Conservation (phyloP, 345 rosid genomes). For the Aquilaria malaccensis region DNA sequence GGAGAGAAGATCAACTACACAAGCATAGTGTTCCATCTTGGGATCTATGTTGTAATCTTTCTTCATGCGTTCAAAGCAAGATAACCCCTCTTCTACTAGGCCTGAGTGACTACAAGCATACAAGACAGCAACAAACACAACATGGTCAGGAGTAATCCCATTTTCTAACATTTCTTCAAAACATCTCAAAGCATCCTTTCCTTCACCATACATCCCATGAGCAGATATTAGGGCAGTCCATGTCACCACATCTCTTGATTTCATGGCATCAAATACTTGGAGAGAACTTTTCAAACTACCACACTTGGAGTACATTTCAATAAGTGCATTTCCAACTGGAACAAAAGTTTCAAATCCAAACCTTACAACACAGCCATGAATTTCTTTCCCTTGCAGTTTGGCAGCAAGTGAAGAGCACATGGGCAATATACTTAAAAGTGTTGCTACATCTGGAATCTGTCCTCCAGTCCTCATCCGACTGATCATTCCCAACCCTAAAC, state of each 20-base stretch:
- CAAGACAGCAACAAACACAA: conserved; percentile 47
- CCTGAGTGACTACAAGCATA: conserved; percentile 82
- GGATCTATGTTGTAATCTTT: conserved; percentile 37
- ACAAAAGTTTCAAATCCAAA: conserved; percentile 41
- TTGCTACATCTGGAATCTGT: conserved; percentile 36
- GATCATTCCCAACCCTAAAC: conserved; percentile 37
- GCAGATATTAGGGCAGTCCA: conserved; percentile 64
- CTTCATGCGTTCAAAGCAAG: conserved; percentile 45
- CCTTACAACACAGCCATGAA: conserved; percentile 46
- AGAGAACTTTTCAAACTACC: conserved; percentile 36
- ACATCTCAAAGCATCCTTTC: conserved; percentile 43
- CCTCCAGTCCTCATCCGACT: conserved; percentile 33
- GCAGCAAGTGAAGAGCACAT: conserved; percentile 50
- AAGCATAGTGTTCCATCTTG: conserved; percentile 41
- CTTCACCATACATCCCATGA: conserved; percentile 61
- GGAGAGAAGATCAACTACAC: conserved; percentile 48
- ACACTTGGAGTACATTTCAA: conserved; percentile 70
- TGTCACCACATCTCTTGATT: conserved; percentile 60
- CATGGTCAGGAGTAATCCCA: conserved; percentile 45
- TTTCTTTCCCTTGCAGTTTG: conserved; percentile 55
- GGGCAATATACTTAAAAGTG: conserved; percentile 48
- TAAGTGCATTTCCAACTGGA: conserved; percentile 49
- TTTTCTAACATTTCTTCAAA: conserved; percentile 42
- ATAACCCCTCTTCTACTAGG: conserved; percentile 58
- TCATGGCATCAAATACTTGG: conserved; percentile 40